phyloP scores from a whole-genome alignment of 2,329 filamentous ascomycete species.

The Lachnellula subtilissima region DNA sequence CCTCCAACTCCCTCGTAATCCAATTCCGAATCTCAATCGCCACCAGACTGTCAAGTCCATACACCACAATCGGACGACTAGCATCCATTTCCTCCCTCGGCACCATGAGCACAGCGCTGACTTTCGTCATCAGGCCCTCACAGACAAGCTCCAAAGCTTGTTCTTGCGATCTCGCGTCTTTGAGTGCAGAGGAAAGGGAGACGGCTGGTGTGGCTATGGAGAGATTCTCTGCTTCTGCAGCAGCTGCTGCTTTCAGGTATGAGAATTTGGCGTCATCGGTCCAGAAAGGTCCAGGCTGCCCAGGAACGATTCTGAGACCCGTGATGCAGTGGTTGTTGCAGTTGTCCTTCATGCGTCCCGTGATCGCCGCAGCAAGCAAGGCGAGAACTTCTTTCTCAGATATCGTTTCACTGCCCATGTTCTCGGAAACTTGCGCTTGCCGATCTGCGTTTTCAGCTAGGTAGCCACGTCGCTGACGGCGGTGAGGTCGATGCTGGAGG shows the following conservation, averaged over 20 bases:
- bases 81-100: conserved; percentile 43
- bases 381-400: conserved; percentile 20
- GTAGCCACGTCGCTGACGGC: conserved; percentile 24
- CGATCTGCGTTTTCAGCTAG: conserved; percentile 28
- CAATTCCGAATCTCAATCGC: conserved; percentile 36
- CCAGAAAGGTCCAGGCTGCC: conserved; percentile 26
- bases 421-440: conserved; percentile 9
- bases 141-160: conserved; percentile 31
- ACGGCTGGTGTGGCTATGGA: conserved; percentile 1
- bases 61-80: conserved; percentile 26
- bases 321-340: conserved; percentile 24
- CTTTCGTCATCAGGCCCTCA: conserved; percentile 39
- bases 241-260: conserved; percentile 10
- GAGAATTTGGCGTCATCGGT: conserved; percentile 21
- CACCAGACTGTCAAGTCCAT: conserved; percentile 30
- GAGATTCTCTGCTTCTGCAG: neutral
- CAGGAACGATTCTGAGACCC: conserved; percentile 13
- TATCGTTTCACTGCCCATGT: conserved; percentile 16
- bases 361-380: conserved; percentile 28
- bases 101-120: conserved; percentile 44
- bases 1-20: conserved; percentile 28
- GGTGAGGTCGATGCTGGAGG: conserved; percentile 20
- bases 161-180: conserved; percentile 12
- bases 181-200: conserved; percentile 12
- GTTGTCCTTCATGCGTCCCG: conserved; percentile 4